Evolutionary conservation across 345 rosid genomes (phyloP).

Genomic region (Tarenaya hassleriana): DNA sequence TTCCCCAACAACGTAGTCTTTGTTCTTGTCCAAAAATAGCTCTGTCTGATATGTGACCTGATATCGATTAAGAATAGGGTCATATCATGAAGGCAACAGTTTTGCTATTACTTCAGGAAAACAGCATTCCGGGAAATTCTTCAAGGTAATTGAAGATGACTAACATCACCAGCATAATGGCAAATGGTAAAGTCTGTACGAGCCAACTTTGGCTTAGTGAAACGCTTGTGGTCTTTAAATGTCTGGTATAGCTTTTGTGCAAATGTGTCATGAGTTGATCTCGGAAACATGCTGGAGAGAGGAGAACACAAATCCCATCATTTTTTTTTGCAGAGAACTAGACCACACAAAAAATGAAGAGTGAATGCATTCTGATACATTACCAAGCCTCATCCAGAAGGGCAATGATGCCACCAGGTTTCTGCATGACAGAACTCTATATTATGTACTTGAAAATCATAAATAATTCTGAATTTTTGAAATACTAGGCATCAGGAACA

Average conservation of each 20-base stretch:
- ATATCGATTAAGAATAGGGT: conserved; percentile 18
- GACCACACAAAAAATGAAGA: conserved; percentile 19
- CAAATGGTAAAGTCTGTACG: conserved; percentile 83
- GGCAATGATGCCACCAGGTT: conserved; percentile 99
- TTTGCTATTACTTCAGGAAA: conserved; percentile 10
- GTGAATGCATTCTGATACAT: conserved; percentile 19
- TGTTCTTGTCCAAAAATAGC: conserved; percentile 86
- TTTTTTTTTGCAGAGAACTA: conserved; percentile 12
- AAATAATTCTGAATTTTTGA: background rate
- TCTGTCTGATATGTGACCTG: conserved; percentile 98
- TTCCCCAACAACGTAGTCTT: conserved; percentile 91
- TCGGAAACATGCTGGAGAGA: conserved; percentile 84
- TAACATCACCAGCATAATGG: conserved; percentile 98
- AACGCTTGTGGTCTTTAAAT: conserved; percentile 80
- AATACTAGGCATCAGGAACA: conserved; percentile 13
- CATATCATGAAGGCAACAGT: conserved; percentile 15
- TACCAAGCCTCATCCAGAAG: conserved; percentile 99
- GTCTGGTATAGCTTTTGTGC: conserved; percentile 94
- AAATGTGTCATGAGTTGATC: conserved; percentile 95
- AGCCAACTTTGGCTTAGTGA: conserved; percentile 88
- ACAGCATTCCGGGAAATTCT: conserved; percentile 4
- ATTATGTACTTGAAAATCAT: conserved; percentile 24
- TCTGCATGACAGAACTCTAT: conserved; percentile 49
- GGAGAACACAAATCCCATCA: conserved; percentile 22
- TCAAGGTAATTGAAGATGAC: conserved; percentile 27